Evolutionary conservation across 306 rosid genomes (phyloP), one percentile per base, ranked within the genome.

Genomic region (Glycine tomentella): DNA sequence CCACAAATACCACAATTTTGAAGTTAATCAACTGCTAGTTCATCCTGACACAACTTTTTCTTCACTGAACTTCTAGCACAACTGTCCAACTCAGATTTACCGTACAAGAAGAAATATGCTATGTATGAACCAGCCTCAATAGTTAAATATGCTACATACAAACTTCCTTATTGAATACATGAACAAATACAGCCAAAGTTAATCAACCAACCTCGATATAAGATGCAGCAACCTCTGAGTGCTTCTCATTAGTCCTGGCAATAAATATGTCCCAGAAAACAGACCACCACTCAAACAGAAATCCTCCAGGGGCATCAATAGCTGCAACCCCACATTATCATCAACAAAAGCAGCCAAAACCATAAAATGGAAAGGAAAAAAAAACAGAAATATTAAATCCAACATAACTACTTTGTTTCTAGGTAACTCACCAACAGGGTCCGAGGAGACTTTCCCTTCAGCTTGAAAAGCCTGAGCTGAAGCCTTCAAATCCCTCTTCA

Each of bases 241-340:
- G 99, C 88, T 95, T 95, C 90, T 95, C 99, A 78, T 95, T 95
- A 25, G 99, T 95, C 86, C 99, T 86, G 79, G 99, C 97, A 74
- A 95, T 95, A 77, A 95, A 95, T 82, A 95, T 95, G 86, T 95
- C 99, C 99, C 99, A 95, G 90, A 95, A 95, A 67, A 95, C 99
- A 2, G 99, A 95, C 99, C 99, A 95, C 99, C 99, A 95, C 83
- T 95, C 99, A 1, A 95, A 95, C 46, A 95, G 90, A 89, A 95
- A 95, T 64, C 99, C 98, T 69, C 99, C 97, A 0, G 98, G 99
- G 3, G 98, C 99, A 88, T 95, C 99, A 84, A 95, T 95, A 62
- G 99, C 99, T 95, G 90, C 61, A 87, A 89, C 49, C 69, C 82
- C 86, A 89, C 63, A 36, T 9, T 38, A 74, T 12, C 74, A 70